These are phyloP conservation scores for Globisporangium echinulatum DNA, from an alignment of 352 stramenopile genomes.

Conservation along the genomic window DNA sequence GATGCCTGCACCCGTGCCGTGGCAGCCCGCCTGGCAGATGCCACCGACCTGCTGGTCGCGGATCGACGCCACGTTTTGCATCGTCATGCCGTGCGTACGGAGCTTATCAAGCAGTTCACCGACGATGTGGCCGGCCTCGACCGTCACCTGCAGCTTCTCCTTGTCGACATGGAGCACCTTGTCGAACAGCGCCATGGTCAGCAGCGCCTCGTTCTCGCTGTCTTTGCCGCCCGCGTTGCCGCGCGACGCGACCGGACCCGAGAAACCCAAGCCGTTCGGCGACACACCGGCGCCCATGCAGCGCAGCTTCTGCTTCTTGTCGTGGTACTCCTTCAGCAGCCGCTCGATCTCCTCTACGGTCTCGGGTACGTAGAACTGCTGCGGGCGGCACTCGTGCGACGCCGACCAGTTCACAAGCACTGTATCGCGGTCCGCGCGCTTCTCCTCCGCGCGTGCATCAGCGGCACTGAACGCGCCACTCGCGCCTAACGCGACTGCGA, in stretches of 20 bases:
- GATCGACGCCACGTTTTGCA: conserved; percentile 98
- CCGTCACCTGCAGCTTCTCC: conserved; percentile 89
- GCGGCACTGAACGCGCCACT: conserved; percentile 9
- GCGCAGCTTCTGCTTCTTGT: conserved; percentile 77
- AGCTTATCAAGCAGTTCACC: conserved; percentile 73
- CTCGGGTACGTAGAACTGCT: conserved; percentile 63
- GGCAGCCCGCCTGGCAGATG: conserved; percentile 93
- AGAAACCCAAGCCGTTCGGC: conserved; percentile 95
- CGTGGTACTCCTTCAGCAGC: conserved; percentile 52
- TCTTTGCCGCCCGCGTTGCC: not conserved
- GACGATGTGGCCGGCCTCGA: conserved; percentile 76
- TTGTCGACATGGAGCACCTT: conserved; percentile 88
- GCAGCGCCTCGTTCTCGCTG: conserved; percentile 58
- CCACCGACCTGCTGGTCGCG: conserved; percentile 97
- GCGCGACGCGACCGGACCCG: conserved; percentile 13
- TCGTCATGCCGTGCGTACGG: conserved; percentile 86
- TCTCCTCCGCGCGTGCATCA: conserved; percentile 10
- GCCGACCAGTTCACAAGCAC: conserved; percentile 82
- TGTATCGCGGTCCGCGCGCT: conserved; percentile 36
- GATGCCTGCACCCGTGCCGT: conserved; percentile 93
- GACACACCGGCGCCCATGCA: conserved; percentile 95
- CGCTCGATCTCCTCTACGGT: conserved; percentile 62
- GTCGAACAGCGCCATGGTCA: conserved; percentile 92
- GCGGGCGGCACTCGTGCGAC: conserved; percentile 65
- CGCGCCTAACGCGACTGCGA: conserved; percentile 16